Evolutionary conservation across 371 early-diverging fungal genomes (phyloP).

Genomic region (Circinella minor): DNA sequence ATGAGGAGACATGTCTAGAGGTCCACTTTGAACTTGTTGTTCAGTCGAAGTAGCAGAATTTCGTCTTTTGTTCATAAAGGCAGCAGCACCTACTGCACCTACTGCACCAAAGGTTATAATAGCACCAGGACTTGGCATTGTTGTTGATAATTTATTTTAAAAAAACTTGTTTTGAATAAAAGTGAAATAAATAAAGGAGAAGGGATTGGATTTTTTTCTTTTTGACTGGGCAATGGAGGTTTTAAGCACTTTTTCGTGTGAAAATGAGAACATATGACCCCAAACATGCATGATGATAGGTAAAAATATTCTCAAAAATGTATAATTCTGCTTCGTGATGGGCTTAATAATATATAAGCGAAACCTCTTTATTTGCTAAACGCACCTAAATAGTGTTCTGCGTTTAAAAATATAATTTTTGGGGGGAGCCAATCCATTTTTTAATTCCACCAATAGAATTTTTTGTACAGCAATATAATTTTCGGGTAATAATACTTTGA

Average conservation of each 20-base stretch:
- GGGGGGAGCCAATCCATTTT: no score
- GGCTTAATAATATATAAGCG: no score
- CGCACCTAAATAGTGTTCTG: no score
- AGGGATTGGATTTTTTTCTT: not conserved
- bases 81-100: conserved; percentile 44
- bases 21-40: conserved; percentile 3
- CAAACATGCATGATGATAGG: conserved; percentile 7
- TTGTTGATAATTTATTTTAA: not conserved
- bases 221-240: not conserved
- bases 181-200: not conserved
- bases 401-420: no score
- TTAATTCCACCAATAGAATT: no score
- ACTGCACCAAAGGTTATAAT: conserved; percentile 50
- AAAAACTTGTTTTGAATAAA: not conserved
- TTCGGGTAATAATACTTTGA: no score
- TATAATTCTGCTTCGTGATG: no score
- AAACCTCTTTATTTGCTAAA: no score
- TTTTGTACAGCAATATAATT: no score
- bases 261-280: conserved; percentile 7
- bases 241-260: conserved; percentile 7
- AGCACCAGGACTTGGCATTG: conserved; percentile 50
- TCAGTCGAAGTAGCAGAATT: conserved; percentile 17
- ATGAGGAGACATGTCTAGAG: conserved; percentile 25
- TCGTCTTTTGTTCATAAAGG: conserved; percentile 32
- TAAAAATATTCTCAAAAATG: no score